Evolutionary conservation across 176 grass and related monocot species (phyloP), one percentile per base, ranked within the genome.

Genomic region (Cenchrus purpureus): DNA sequence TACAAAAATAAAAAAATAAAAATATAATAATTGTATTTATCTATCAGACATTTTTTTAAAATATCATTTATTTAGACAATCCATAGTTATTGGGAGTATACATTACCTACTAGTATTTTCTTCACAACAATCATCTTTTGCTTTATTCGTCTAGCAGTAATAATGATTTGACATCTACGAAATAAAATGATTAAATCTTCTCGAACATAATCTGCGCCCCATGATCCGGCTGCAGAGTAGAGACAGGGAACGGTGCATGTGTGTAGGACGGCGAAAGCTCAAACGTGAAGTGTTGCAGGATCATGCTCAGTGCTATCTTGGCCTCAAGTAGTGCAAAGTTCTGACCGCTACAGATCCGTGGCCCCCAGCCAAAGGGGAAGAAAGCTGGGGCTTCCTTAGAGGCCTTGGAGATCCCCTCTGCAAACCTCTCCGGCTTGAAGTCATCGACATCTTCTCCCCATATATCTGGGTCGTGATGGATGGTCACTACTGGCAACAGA

Each of bases 341-440:
- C 37, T 89, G 86, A 17, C 82, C 90, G 12, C 86, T 17, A 56
- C 90, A 92, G 45, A 86, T 61, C 59, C 84, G 68, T 13, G 87
- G 91, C 11, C 91, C 91, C 53, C 55, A 71, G 11, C 91, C 77
- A 8, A 92, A 92, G 2, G 91, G 84, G 59, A 92, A 70, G 61
- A 68, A 92, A 0, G 75, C 80, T 2, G 54, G 45, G 12, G 55
- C 16, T 0, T 80, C 84, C 28, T 56, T 82, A 2, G 91, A 92
- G 0, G 91, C 91, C 61, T 81, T 87, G 46, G 80, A 77, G 43
- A 91, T 44, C 9, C 82, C 91, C 2, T 85, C 51, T 1, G 78
- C 72, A 44, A 93, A 93, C 34, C 88, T 87, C 64, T 91, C 85
- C 5, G 86, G 92, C 61, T 68, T 91, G 79, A 94, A 94, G 48